Evolutionary conservation across 331 rosid species (phyloP), one percentile per base, ranked within the genome.

Genomic region (Quercus tomentella): DNA sequence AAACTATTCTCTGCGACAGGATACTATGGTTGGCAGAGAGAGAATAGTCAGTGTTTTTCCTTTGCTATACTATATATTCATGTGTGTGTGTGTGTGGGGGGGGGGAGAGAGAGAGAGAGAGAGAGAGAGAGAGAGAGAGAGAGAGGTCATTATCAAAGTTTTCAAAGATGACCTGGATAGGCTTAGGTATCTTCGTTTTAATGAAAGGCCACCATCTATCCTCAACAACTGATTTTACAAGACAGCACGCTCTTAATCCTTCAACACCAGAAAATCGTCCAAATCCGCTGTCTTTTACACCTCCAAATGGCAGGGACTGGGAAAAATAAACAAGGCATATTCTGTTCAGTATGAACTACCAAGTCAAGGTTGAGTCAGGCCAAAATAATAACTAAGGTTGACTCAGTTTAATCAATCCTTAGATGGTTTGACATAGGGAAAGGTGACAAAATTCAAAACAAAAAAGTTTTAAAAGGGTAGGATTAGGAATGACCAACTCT

Each of bases 251-350:
- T 65, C 97, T 91, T 86, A 94, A 76, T 75, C 98, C 98, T 88
- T 94, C 97, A 22, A 87, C 79, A 30, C 98, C 98, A 77, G 90
- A 96, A 72, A 94, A 92, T 82, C 97, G 89, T 72, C 98, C 98
- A 81, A 90, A 94, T 79, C 98, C 98, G 41, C 97, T 92, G 81
- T 92, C 88, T 81, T 94, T 94, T 37, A 92, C 91, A 30, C 98
- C 98, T 37, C 98, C 98, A 76, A 94, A 94, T 43, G 98, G 98
- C 72, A 94, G 85, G 85, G 98, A 92, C 97, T 94, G 87, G 87
- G 54, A 89, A 84, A 84, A 88, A 79, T 75, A 74, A 81, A n/a
- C 45, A 58, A 72, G 70, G 72, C 82, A 70, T 70, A 49, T 67
- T 84, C 54, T 37, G 58, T 45, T 78, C 33, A 52, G 43, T 11